phyloP scores from a whole-genome alignment of 2,329 filamentous ascomycete species.

The Aspergillus sp. region DNA sequence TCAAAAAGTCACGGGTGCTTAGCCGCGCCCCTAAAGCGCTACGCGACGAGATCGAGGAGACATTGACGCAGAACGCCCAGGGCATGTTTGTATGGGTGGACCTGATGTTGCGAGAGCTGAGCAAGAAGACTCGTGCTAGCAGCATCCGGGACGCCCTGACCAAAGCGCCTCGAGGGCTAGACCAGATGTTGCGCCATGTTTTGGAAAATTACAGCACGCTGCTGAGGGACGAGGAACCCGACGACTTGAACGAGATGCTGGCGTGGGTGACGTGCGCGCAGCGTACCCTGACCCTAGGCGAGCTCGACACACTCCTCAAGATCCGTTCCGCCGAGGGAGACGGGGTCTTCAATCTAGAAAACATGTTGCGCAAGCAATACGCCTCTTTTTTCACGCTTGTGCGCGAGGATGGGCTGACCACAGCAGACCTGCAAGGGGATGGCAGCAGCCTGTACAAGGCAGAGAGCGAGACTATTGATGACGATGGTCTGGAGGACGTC shows the following conservation, averaged over 20 bases:
- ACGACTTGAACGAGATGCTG: slow-evolving; percentile 50
- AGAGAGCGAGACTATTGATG: neutral
- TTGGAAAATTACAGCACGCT: slow-evolving; percentile 37
- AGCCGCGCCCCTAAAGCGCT: slow-evolving; percentile 30
- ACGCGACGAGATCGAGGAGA: slow-evolving; percentile 37
- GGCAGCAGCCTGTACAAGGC: neutral
- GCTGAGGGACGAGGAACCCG: slow-evolving; percentile 32
- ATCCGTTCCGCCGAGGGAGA: slow-evolving; percentile 43
- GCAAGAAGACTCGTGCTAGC: slow-evolving; percentile 41
- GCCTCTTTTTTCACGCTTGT: slow-evolving; percentile 50
- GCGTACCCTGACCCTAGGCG: slow-evolving; percentile 45
- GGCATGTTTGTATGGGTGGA: slow-evolving; percentile 53
- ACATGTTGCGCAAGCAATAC: slow-evolving; percentile 47
- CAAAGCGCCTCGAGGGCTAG: slow-evolving; percentile 47
- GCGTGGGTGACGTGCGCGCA: slow-evolving; percentile 49
- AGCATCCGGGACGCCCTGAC: slow-evolving; percentile 45
- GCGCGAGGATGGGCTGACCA: slow-evolving; percentile 40
- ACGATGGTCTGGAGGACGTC: slow-evolving; percentile 7
- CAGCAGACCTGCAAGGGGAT: slow-evolving; percentile 16
- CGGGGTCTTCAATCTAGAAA: slow-evolving; percentile 35
- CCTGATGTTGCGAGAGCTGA: slow-evolving; percentile 53
- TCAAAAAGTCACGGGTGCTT: slow-evolving; percentile 42
- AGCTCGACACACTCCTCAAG: slow-evolving; percentile 47
- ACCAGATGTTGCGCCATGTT: slow-evolving; percentile 44
- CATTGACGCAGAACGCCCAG: slow-evolving; percentile 45